phyloP scores from a whole-genome alignment of 257 asterid species.

The Solanum gandarillasii region DNA sequence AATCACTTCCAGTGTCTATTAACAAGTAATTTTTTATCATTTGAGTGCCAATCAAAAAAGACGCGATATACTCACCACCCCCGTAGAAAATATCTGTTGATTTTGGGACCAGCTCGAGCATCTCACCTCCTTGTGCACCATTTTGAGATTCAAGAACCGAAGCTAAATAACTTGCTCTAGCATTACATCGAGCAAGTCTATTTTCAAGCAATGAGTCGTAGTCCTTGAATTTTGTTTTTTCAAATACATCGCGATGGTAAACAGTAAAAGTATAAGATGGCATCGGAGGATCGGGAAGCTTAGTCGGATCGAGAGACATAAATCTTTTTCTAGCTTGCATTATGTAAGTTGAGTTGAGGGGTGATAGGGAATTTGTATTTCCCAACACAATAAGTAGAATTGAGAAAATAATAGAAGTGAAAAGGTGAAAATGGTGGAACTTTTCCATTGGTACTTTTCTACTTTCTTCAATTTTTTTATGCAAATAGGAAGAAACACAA shows the following conservation, averaged over 20 bases:
- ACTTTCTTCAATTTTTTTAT: neutral
- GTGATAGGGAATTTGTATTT: neutral
- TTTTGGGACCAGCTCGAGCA: neutral
- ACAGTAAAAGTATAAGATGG: neutral
- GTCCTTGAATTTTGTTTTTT: neutral
- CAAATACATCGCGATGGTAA: neutral
- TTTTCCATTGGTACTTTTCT: neutral
- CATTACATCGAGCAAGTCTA: neutral
- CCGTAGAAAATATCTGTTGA: neutral
- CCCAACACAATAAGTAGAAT: neutral
- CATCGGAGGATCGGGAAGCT: neutral
- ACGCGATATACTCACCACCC: neutral
- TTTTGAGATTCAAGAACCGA: neutral
- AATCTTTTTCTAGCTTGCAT: neutral
- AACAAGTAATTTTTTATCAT: neutral
- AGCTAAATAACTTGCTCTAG: neutral
- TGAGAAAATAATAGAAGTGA: neutral
- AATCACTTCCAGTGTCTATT: neutral
- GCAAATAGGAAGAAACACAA: neutral
- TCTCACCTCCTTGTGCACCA: neutral
- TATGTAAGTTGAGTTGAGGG: neutral
- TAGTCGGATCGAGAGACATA: neutral
- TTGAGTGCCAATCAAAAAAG: neutral
- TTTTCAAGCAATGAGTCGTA: neutral
- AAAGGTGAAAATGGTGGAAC: neutral